phyloP scores from a whole-genome alignment of 2,329 filamentous ascomycete species.

The Anthostomella pinea region DNA sequence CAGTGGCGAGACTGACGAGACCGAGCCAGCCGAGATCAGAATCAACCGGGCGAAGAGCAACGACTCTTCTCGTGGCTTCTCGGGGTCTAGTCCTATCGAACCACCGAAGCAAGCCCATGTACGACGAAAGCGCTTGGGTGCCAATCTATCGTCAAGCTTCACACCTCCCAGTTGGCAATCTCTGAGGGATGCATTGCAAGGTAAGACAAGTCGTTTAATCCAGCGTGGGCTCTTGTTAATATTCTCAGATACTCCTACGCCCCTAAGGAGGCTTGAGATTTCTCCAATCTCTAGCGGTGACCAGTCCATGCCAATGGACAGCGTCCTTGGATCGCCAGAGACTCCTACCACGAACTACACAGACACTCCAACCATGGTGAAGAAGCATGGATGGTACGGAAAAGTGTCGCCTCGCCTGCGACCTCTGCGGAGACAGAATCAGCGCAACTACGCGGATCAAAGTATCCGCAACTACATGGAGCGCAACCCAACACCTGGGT shows the following conservation, averaged over 20 bases:
- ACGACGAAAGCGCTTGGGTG: conserved; percentile 5
- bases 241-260: conserved; percentile 9
- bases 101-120: conserved; percentile 8
- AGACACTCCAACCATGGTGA: neutral
- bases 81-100: conserved; percentile 5
- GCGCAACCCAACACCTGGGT: conserved; percentile 1
- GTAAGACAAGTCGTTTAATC: no score
- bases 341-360: conserved; percentile 1
- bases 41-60: conserved; percentile 13
- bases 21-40: conserved; percentile 13
- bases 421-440: no score
- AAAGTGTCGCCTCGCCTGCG: neutral
- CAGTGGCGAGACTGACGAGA: conserved; percentile 25
- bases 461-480: neutral
- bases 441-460: neutral
- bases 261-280: conserved; percentile 7
- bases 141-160: conserved; percentile 12
- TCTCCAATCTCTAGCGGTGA: neutral
- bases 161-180: conserved; percentile 4
- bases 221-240: no score
- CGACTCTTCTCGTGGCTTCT: conserved; percentile 2
- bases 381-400: conserved; percentile 2
- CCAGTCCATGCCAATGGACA: neutral
- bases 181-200: conserved; percentile 5
- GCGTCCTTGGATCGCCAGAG: neutral